phyloP scores from a whole-genome alignment of 495 filamentous ascomycete species.

The Neurospora intermedia region DNA sequence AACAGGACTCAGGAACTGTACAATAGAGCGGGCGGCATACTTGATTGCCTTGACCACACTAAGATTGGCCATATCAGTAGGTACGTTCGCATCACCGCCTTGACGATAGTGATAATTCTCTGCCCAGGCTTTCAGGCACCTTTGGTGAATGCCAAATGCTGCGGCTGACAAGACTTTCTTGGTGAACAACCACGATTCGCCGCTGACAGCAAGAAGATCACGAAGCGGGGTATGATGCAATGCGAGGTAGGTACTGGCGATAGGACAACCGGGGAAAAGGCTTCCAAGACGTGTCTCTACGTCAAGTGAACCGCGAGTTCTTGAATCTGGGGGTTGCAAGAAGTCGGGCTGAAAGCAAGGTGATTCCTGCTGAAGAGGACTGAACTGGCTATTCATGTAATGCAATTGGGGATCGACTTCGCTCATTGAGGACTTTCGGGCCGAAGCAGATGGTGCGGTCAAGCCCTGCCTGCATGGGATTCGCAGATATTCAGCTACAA shows the following conservation, averaged over 20 bases:
- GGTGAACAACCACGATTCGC: conserved; percentile 38
- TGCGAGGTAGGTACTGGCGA: conserved; percentile 37
- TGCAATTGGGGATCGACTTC: conserved; percentile 20
- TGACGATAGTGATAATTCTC: conserved; percentile 7
- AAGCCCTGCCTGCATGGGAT: conserved; percentile 22
- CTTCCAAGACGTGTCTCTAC: conserved; percentile 23
- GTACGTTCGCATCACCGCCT: conserved; percentile 1
- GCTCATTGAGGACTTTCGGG: conserved; percentile 15
- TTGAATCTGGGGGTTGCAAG: background rate
- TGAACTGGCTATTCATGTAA: conserved; percentile 9
- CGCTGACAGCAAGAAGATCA: conserved; percentile 36
- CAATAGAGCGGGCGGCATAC: conserved; percentile 24
- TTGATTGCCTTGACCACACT: conserved; percentile 17
- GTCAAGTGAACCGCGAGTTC: conserved; percentile 6
- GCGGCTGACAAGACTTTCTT: conserved; percentile 29
- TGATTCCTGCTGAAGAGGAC: conserved; percentile 4
- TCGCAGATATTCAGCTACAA: conserved; percentile 26
- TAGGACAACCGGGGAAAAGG: conserved; percentile 28
- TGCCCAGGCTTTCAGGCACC: conserved; percentile 27
- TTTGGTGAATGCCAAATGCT: conserved; percentile 28
- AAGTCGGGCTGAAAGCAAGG: background rate
- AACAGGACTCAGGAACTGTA: conserved; percentile 11
- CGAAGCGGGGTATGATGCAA: conserved; percentile 37
- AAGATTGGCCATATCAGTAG: background rate
- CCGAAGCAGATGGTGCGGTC: conserved; percentile 7